Percentiles rank a stretch among this genome's conserved stretches.
Conservation (phyloP, 73 alveolate species). For the Paramecium primaurelia region DNA sequence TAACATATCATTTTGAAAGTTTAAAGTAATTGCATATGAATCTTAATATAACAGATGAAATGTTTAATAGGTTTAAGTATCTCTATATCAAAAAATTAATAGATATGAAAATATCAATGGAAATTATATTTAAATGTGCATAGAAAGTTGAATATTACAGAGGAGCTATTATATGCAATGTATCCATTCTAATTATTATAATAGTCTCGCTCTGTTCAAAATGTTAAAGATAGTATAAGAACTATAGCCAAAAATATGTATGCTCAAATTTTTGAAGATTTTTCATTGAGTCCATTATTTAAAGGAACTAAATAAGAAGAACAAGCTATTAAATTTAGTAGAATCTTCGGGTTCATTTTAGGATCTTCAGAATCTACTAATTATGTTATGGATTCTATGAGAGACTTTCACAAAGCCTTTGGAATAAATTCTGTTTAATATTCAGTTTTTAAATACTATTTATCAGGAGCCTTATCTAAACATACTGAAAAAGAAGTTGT, state of each 20-base stretch:
- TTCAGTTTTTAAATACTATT: neutral
- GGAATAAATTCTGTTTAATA: neutral
- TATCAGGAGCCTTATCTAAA: neutral
- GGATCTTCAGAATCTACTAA: conserved; percentile 19
- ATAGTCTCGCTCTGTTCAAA: neutral
- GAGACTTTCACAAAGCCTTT: conserved; percentile 6
- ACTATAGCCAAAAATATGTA: neutral
- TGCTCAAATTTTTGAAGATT: neutral
- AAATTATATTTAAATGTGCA: conserved; percentile 2
- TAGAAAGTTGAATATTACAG: neutral
- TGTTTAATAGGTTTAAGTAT: neutral
- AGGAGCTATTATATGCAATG: conserved; percentile 6
- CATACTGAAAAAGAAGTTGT: neutral
- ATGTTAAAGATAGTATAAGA: neutral
- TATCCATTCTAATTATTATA: neutral
- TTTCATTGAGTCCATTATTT: neutral
- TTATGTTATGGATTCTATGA: conserved; percentile 27
- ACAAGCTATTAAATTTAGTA: neutral
- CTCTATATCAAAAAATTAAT: neutral
- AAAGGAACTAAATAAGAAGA: conserved; percentile 14
- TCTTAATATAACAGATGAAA: neutral
- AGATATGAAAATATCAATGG: neutral
- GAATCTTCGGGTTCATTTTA: conserved; percentile 1
- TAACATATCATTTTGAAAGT: neutral
- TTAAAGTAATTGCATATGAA: neutral